phyloP scores from a whole-genome alignment of 164 flowering plant species.

The Stephania yunnanensis region DNA sequence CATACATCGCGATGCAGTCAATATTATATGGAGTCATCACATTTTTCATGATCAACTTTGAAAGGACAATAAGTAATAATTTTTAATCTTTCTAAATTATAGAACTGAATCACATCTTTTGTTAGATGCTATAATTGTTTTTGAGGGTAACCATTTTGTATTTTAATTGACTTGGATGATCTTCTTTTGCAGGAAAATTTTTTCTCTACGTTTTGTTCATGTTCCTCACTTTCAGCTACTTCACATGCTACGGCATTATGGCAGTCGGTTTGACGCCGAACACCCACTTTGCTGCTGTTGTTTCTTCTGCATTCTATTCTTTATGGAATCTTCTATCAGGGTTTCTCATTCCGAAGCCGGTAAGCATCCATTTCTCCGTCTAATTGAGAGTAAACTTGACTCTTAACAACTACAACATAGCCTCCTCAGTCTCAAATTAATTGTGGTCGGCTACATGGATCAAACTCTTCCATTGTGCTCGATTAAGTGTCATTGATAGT shows the following conservation, averaged over 20 bases:
- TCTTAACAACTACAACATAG: too few relatives aligned
- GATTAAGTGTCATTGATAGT: too few relatives aligned
- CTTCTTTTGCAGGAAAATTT: background rate
- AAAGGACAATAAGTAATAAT: constrained; percentile 52
- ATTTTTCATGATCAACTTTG: constrained; percentile 71
- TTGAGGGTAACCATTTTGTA: background rate
- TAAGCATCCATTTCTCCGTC: background rate
- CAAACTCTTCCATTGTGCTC: too few relatives aligned
- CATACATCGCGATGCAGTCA: constrained; percentile 65
- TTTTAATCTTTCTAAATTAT: background rate
- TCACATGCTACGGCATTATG: constrained; percentile 19
- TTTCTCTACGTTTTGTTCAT: constrained; percentile 9
- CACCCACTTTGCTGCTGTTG: constrained; percentile 4
- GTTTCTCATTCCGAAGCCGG: constrained; percentile 14
- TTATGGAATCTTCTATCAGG: constrained; percentile 22
- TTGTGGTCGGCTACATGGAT: too few relatives aligned
- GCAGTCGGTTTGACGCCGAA: constrained; percentile 7
- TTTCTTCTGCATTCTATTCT: constrained; percentile 13
- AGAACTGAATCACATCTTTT: background rate
- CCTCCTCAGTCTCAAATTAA: too few relatives aligned
- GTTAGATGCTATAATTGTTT: background rate
- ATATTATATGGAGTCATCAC: constrained; percentile 63
- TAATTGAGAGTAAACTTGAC: background rate
- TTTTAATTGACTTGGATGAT: background rate
- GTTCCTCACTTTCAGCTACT: constrained; percentile 12